phyloP scores from a whole-genome alignment of 495 filamentous ascomycete species.

The Xylaria curta region DNA sequence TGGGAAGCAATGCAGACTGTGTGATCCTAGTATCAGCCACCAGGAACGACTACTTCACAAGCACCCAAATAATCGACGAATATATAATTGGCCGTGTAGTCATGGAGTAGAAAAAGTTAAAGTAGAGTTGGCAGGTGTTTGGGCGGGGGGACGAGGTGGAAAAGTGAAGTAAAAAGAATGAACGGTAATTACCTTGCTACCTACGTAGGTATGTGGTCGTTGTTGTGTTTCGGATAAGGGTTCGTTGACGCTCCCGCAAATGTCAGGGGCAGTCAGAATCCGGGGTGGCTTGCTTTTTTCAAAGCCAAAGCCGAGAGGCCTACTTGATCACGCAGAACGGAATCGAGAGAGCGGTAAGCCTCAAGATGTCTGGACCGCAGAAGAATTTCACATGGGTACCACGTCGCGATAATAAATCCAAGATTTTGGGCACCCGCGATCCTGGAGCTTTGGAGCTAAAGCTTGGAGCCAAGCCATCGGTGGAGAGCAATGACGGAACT shows the following conservation, averaged over 20 bases:
- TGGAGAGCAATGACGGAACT: slow-evolving; percentile 35
- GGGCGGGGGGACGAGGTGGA: background rate
- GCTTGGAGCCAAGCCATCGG: slow-evolving; percentile 6
- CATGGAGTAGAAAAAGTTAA: background rate
- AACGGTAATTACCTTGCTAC: slow-evolving; percentile 1
- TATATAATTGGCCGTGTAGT: background rate
- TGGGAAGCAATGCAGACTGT: background rate
- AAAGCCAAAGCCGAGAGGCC: background rate
- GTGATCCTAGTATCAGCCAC: background rate
- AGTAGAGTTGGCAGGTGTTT: background rate
- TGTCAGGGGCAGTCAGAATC: background rate
- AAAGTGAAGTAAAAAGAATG: background rate
- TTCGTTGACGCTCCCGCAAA: background rate
- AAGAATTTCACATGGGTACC: slow-evolving; percentile 3
- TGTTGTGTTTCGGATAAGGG: slow-evolving; percentile 13
- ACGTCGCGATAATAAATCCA: slow-evolving; percentile 9
- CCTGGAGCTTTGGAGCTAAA: slow-evolving; percentile 11
- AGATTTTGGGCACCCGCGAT: slow-evolving; percentile 20
- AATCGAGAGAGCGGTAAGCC: background rate
- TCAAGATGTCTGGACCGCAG: slow-evolving; percentile 2
- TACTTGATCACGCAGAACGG: background rate
- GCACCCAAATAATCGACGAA: background rate
- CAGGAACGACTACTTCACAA: background rate
- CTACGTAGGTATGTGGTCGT: background rate
- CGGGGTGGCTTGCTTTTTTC: background rate